phyloP scores from a whole-genome alignment of 2,329 filamentous ascomycete genomes.

The Claviceps sp. region DNA sequence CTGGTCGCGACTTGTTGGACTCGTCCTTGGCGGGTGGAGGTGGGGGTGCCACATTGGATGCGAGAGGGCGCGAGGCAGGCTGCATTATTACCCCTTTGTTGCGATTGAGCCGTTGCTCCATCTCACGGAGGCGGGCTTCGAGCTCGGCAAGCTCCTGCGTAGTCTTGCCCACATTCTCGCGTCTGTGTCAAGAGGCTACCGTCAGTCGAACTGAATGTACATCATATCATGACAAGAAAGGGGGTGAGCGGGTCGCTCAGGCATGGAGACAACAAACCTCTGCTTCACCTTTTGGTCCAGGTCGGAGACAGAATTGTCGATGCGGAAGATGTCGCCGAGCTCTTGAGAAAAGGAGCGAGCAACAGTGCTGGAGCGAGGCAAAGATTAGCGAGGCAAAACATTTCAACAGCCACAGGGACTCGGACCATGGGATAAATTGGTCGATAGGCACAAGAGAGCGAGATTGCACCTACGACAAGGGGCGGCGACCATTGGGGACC shows the following conservation, averaged over 20 bases:
- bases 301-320: slow-evolving; percentile 64
- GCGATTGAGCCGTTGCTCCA: slow-evolving; percentile 60
- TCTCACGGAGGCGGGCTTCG: slow-evolving; percentile 70
- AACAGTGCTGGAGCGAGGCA: slow-evolving; percentile 51
- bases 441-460: neutral
- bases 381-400: neutral
- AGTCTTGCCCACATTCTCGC: slow-evolving; percentile 52
- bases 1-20: slow-evolving; percentile 37
- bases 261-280: slow-evolving; percentile 47
- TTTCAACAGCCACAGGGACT: neutral
- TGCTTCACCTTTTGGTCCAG: slow-evolving; percentile 64
- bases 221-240: neutral
- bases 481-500: slow-evolving; percentile 65
- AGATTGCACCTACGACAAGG: slow-evolving; percentile 61
- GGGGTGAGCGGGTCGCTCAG: neutral
- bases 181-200: neutral
- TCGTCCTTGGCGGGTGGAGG: slow-evolving; percentile 12
- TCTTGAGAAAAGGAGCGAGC: slow-evolving; percentile 77
- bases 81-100: slow-evolving; percentile 9
- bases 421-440: too few species aligned
- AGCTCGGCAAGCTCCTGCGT: slow-evolving; percentile 73
- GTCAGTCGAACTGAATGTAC: neutral
- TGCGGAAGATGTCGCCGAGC: slow-evolving; percentile 77
- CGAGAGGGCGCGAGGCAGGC: slow-evolving; percentile 8
- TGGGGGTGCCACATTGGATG: slow-evolving; percentile 6